Percentiles rank a stretch among this genome's conserved stretches.
These are phyloP conservation scores for Copromyces sp. DNA, from an alignment of 495 filamentous ascomycete genomes.

Conservation along the genomic window DNA sequence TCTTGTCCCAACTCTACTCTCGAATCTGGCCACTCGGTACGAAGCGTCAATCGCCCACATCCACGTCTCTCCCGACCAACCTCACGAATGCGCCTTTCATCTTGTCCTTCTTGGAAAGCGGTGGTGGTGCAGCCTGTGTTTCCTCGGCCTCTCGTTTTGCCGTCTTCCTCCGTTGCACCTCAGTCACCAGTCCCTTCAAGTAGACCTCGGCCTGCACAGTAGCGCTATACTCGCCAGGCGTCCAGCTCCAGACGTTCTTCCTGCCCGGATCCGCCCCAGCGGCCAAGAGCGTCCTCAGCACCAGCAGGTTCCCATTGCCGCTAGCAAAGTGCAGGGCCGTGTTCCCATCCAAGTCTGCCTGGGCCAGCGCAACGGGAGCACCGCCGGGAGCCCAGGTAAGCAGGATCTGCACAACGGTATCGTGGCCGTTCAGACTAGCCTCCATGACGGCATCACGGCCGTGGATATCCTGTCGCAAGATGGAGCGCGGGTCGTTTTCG, in stretches of 20 bases:
- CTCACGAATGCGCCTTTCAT: constrained; percentile 23
- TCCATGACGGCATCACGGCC: constrained; percentile 51
- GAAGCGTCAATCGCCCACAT: constrained; percentile 2
- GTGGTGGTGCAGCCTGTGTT: not conserved
- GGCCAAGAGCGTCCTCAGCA: constrained; percentile 55
- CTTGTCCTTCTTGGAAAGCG: constrained; percentile 9
- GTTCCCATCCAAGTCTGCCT: constrained; percentile 56
- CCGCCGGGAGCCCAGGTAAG: constrained; percentile 42
- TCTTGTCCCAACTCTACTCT: not conserved
- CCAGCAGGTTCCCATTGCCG: constrained; percentile 59
- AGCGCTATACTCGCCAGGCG: constrained; percentile 58
- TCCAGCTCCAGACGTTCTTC: constrained; percentile 62
- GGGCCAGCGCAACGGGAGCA: constrained; percentile 33
- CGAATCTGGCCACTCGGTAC: not conserved
- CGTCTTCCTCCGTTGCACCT: constrained; percentile 36
- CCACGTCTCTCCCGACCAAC: constrained; percentile 21
- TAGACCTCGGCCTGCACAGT: constrained; percentile 70
- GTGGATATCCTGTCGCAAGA: constrained; percentile 43
- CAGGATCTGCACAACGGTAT: constrained; percentile 50
- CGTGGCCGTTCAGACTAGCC: constrained; percentile 44
- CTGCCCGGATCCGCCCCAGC: constrained; percentile 53
- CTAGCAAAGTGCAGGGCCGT: constrained; percentile 65
- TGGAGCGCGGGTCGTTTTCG: constrained; percentile 28
- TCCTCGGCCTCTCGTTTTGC: constrained; percentile 17
- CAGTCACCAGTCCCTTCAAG: constrained; percentile 53